Percentiles rank a stretch among this genome's conserved stretches.
These are phyloP conservation scores for Leccinum pallidistipes DNA, from an alignment of 1,284 basidiomycete species.

Conservation along the genomic window DNA sequence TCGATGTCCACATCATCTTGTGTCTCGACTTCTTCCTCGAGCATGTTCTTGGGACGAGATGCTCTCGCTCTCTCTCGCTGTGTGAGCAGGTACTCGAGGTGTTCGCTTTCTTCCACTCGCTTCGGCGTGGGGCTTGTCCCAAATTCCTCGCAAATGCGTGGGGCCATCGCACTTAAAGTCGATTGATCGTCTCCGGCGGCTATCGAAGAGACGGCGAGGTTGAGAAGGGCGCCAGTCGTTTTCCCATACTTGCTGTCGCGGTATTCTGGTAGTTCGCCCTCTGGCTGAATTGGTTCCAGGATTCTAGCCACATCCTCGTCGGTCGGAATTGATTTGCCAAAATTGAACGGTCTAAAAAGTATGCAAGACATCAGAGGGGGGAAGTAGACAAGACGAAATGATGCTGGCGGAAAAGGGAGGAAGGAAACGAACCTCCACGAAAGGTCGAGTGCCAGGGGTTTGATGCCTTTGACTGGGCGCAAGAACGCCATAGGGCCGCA, in stretches of 20 bases:
- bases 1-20: background rate
- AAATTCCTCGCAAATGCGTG: conserved; percentile 24
- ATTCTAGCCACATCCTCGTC: conserved; percentile 45
- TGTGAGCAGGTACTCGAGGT: conserved; percentile 26
- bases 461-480: conserved; percentile 57
- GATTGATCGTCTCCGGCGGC: conserved; percentile 12
- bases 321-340: conserved; percentile 47
- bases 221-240: conserved; percentile 12
- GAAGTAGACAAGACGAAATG: background rate
- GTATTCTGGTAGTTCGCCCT: conserved; percentile 19
- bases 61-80: conserved; percentile 21
- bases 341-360: conserved; percentile 41
- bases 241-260: conserved; percentile 16
- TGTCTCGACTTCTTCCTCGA: conserved; percentile 2
- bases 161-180: conserved; percentile 4
- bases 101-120: conserved; percentile 11
- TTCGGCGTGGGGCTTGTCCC: conserved; percentile 26
- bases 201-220: conserved; percentile 1
- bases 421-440: conserved; percentile 61
- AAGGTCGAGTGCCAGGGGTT: conserved; percentile 57
- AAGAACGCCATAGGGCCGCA: conserved; percentile 36
- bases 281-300: conserved; percentile 32
- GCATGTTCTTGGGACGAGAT: conserved; percentile 4
- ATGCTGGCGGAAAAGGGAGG: background rate
- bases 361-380: conserved; percentile 3